Evolutionary conservation across 805 yeast species (phyloP), one percentile per base, ranked within the genome.

Genomic region (Metschnikowia reukaufii): DNA sequence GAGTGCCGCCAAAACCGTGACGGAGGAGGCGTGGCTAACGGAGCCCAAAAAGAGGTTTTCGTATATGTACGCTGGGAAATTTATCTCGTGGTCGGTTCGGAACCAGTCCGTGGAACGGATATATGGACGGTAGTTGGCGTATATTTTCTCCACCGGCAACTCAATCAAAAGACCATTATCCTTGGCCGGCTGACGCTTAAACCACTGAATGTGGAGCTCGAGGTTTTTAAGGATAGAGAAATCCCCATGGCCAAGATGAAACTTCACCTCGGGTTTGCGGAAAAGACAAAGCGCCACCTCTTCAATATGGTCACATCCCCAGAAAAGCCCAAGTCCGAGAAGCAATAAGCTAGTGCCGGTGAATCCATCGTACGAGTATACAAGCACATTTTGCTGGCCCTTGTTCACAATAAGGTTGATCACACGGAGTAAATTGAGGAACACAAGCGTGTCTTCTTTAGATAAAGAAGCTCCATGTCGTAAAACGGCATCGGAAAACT

Each of bases 331-430:
- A 34, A 44, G 57, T 20, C 47, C 45, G 27, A 61, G 50, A 4
- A 59, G 45, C 30, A 67, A 47, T 18, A 67, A 44, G 9, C 69
- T 58, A 16, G 65, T 54, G 4, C 72, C 73, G 7, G 74, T 67
- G 47, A 66, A 69, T 1, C 75, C 74, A 52, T 70, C 75, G 48
- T 60, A 63, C 4, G 65, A 66, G 46, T 63, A 68, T 4, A 67
- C 51, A 36, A 68, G 65, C 4, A 66, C 58, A 36, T 63, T 58
- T 36, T 55, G 42, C 39, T 58, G 57, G 40, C 36, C 37, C 34
- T 48, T 36, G 25, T 53, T 52, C 31, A 58, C 53, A 19, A 58
- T 49, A 6, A 48, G 35, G 38, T 66, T 52, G 37, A 70, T 55
- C 39, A 65, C 51, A 42, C 63, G 66, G 36, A 68, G 50, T 15